Percentiles rank a stretch among this genome's conserved stretches.
Evolutionary conservation across 495 filamentous ascomycete genomes (phyloP).

Genomic region (Annulohypoxylon stygium): DNA sequence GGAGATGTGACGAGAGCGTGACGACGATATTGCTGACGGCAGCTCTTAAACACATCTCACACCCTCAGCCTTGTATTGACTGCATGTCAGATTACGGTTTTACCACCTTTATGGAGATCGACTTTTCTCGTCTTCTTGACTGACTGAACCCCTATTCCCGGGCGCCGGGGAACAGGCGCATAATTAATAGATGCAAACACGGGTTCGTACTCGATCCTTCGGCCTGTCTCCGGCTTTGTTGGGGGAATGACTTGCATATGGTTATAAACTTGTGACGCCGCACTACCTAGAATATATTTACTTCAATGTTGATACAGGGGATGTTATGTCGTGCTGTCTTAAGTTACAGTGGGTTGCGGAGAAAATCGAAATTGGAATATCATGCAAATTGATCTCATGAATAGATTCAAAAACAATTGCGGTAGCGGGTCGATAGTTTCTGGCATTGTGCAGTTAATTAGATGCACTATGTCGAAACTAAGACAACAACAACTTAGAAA

Average conservation of each 20-base stretch:
- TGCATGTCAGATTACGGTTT: constrained; percentile 48
- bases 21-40: constrained; percentile 28
- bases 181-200: constrained; percentile 40
- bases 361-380: constrained; percentile 30
- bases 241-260: constrained; percentile 40
- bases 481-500: constrained; percentile 16
- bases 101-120: constrained; percentile 27
- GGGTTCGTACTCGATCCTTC: constrained; percentile 45
- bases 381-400: constrained; percentile 25
- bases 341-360: constrained; percentile 22
- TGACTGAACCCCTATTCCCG: constrained; percentile 31
- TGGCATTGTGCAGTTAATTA: constrained; percentile 21
- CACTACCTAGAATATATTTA: constrained; percentile 20
- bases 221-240: constrained; percentile 43
- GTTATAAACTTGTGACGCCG: constrained; percentile 5
- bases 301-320: constrained; percentile 3
- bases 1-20: not conserved
- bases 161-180: constrained; percentile 32
- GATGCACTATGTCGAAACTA: not conserved
- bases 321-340: constrained; percentile 3
- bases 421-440: constrained; percentile 37
- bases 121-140: constrained; percentile 9
- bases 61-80: constrained; percentile 46
- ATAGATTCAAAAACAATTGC: constrained; percentile 36
- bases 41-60: constrained; percentile 21